A percentile compares a stretch with the other conserved stretches of the same genome.
phyloP scores from a whole-genome alignment of 805 yeast genomes.

The Hanseniaspora jakobsenii region DNA sequence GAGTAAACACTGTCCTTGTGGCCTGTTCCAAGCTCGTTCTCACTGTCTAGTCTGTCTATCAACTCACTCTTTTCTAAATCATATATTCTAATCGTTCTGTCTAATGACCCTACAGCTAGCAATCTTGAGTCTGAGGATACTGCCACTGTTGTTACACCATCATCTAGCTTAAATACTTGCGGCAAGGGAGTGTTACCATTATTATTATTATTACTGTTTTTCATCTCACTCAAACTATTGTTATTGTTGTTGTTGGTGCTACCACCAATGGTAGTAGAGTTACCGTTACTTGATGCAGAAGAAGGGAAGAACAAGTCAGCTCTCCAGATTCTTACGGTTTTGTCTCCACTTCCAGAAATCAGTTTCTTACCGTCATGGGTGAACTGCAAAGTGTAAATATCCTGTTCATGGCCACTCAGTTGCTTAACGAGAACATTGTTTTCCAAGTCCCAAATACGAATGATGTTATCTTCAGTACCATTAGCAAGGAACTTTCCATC shows the following conservation, averaged over 20 bases:
- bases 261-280: no score
- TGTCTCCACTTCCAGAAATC: constrained; percentile 92
- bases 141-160: constrained; percentile 96
- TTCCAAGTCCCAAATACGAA: constrained; percentile 90
- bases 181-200: neutral
- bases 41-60: constrained; percentile 84
- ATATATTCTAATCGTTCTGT: constrained; percentile 93
- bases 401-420: constrained; percentile 92
- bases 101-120: constrained; percentile 94
- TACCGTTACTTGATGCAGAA: neutral
- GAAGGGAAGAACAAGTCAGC: constrained; percentile 12
- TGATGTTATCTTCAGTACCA: constrained; percentile 81
- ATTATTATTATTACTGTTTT: neutral
- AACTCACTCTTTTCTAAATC: constrained; percentile 84
- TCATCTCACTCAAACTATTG: no score
- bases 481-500: constrained; percentile 89
- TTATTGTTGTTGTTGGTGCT: no score
- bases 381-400: constrained; percentile 87
- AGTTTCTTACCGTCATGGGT: constrained; percentile 88
- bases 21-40: constrained; percentile 78
- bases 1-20: constrained; percentile 93
- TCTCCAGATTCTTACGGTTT: constrained; percentile 91
- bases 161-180: constrained; percentile 73
- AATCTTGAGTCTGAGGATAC: constrained; percentile 88
- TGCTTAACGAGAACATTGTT: constrained; percentile 75